These are phyloP conservation scores for Pichia sp. DNA, from an alignment of 1,139 yeast genomes.

Conservation along the genomic window DNA sequence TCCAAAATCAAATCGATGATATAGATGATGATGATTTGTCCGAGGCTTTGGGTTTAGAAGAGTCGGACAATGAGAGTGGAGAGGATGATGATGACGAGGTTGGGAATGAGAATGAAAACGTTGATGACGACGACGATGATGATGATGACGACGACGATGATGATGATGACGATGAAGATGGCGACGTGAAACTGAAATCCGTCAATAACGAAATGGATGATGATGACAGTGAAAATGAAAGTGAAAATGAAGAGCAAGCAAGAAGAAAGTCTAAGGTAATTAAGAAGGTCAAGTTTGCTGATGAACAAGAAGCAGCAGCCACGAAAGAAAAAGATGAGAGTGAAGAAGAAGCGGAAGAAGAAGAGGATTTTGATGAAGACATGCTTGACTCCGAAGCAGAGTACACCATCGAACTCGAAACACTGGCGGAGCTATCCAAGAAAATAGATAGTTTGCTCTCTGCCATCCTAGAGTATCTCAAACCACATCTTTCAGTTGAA, in stretches of 20 bases:
- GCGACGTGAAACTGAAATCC: slow-evolving; percentile 31
- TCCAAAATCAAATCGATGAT: slow-evolving; percentile 83
- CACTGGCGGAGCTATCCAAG: slow-evolving; percentile 48
- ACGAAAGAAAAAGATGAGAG: slow-evolving; percentile 14
- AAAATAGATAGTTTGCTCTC: slow-evolving; percentile 67
- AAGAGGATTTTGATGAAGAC: slow-evolving; percentile 25
- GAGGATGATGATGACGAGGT: slow-evolving; percentile 30
- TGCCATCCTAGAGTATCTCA: slow-evolving; percentile 45
- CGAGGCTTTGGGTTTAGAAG: slow-evolving; percentile 45
- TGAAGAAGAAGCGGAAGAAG: slow-evolving; percentile 27
- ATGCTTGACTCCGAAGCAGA: slow-evolving; percentile 26
- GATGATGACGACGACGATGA: slow-evolving; percentile 26
- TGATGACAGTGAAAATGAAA: slow-evolving; percentile 16
- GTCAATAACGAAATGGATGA: slow-evolving; percentile 20
- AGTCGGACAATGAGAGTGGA: slow-evolving; percentile 29
- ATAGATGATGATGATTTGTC: slow-evolving; percentile 69
- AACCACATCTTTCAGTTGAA: slow-evolving; percentile 42
- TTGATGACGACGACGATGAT: slow-evolving; percentile 34
- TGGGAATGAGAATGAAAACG: slow-evolving; percentile 53
- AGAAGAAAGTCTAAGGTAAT: background rate
- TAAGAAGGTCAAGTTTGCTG: slow-evolving; percentile 7
- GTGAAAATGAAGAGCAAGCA: slow-evolving; percentile 17
- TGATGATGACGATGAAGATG: slow-evolving; percentile 38
- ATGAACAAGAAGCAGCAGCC: background rate
- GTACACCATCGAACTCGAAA: slow-evolving; percentile 39